Evolutionary conservation across 306 rosid species (phyloP), one percentile per base, ranked within the genome.

Genomic region (Begonia loranthoides): DNA sequence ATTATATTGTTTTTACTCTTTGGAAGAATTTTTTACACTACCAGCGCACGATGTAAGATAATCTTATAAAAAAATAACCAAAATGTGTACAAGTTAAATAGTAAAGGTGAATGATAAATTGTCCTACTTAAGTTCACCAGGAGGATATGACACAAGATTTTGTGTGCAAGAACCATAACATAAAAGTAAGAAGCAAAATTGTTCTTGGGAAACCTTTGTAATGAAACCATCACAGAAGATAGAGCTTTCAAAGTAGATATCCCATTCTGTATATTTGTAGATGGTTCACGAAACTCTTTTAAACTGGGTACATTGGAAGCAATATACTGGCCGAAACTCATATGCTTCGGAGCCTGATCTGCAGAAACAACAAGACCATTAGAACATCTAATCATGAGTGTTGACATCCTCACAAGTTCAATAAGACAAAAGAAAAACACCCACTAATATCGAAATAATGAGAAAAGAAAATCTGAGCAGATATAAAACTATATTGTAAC

Each of bases 281-380:
- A 60, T 62, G 56, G 70, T 58, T 75, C 75, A 53, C 51, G 17
- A 54, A 70, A 76, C 51, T 64, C 74, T 61, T 76, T 82, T 45
- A 87, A 60, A 67, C 82, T 79, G 63, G 84, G 84, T 48, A 82
- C 86, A 55, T 71, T 82, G 44, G 83, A 75, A 66, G 67, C 80
- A 68, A 87, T 62, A 73, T 87, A 67, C 66, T 69, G 83, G 52
- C 89, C 66, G 46, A 87, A 63, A 68, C 75, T 75, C 70, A 68
- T 65, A 62, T 73, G 89, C 63, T 75, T 73, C 12, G 84, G 88
- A 48, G 81, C 61, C 57, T 66, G 79, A 49, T 82, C 95, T 87
- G 93, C 63, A 73, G 47, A 75, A 64, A 19, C 66, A 71, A 70
- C 55, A 57, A 64, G 48, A 66, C 62, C 61, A 66, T 71, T 21